A percentile compares a stretch with the other conserved stretches of the same genome.
Conservation (phyloP, 2,329 filamentous ascomycete genomes). For the Microcyclospora tardicrescens region DNA sequence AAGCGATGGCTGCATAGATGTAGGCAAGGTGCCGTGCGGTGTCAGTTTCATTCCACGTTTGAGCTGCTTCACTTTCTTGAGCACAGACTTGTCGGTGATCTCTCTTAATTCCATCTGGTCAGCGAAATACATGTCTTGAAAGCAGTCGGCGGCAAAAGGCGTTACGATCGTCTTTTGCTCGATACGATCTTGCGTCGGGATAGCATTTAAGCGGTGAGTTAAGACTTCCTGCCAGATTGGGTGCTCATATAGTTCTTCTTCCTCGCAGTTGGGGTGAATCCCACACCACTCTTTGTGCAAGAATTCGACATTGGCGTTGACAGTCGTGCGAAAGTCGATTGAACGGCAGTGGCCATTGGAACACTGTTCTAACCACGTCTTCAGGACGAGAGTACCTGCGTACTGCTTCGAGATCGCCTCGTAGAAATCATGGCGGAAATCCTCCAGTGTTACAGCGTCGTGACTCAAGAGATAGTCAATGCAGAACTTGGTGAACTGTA, state of each 20-base stretch:
- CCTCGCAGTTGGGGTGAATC: slow-evolving; percentile 25
- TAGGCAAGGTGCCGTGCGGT: slow-evolving; percentile 4
- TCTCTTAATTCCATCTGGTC: slow-evolving; percentile 31
- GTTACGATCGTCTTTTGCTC: slow-evolving; percentile 51
- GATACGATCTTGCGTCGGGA: slow-evolving; percentile 16
- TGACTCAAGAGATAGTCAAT: slow-evolving; percentile 47
- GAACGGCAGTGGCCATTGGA: slow-evolving; percentile 46
- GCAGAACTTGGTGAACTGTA: slow-evolving; percentile 56
- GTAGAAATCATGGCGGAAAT: slow-evolving; percentile 48
- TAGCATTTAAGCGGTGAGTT: slow-evolving; percentile 15
- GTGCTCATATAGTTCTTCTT: slow-evolving; percentile 13
- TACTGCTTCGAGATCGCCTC: slow-evolving; percentile 43
- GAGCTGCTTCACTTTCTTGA: slow-evolving; percentile 4
- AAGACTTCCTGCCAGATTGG: slow-evolving; percentile 28
- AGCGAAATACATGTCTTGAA: slow-evolving; percentile 50
- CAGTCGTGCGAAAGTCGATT: slow-evolving; percentile 49
- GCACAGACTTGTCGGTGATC: slow-evolving; percentile 13
- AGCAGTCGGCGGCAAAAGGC: slow-evolving; percentile 51
- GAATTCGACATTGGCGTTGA: slow-evolving; percentile 49
- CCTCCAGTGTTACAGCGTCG: slow-evolving; percentile 34
- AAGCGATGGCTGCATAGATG: not conserved
- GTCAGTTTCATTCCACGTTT: slow-evolving; percentile 16
- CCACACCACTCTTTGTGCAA: slow-evolving; percentile 52
- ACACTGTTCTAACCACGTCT: slow-evolving; percentile 40
- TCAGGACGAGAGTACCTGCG: slow-evolving; percentile 28